Evolutionary conservation across 441 rosid genomes (phyloP).

Genomic region (Bocquillonia castaneifolia): DNA sequence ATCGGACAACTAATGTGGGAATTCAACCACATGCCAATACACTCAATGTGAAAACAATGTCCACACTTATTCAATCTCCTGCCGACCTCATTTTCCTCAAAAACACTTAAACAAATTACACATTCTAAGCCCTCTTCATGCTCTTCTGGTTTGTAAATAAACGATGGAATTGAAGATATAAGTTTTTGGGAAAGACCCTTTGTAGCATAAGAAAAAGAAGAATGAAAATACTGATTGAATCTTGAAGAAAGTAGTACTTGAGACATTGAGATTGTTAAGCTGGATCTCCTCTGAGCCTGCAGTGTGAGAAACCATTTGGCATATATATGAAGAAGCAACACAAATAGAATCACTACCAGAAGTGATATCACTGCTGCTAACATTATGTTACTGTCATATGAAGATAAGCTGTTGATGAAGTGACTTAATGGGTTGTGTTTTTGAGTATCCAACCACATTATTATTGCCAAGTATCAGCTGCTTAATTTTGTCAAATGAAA

Average conservation of each 20-base stretch:
- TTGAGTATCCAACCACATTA: conserved; percentile 17
- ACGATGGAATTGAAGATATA: conserved; percentile 64
- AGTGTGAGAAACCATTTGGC: conserved; percentile 61
- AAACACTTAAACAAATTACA: conserved; percentile 56
- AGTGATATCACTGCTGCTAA: conserved; percentile 64
- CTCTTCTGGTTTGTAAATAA: conserved; percentile 36
- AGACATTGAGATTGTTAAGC: conserved; percentile 27
- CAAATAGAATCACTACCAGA: conserved; percentile 68
- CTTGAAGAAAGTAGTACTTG: conserved; percentile 25
- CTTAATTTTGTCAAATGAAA: background rate
- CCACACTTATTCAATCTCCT: conserved; percentile 53
- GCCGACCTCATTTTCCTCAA: conserved; percentile 60
- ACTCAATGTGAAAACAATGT: conserved; percentile 66
- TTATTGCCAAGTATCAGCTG: background rate
- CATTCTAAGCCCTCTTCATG: conserved; percentile 40
- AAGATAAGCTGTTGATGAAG: conserved; percentile 43
- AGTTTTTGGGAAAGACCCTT: conserved; percentile 57
- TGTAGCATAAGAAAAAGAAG: conserved; percentile 21
- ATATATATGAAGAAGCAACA: conserved; percentile 73
- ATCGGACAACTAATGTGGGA: conserved; percentile 65
- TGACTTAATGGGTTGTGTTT: conserved; percentile 22
- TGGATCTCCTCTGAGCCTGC: conserved; percentile 26
- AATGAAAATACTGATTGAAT: conserved; percentile 30
- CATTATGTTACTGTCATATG: conserved; percentile 59
- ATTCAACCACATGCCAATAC: conserved; percentile 76